Conservation (phyloP, 257 asterid species). For the Euphrasia confusa region DNA sequence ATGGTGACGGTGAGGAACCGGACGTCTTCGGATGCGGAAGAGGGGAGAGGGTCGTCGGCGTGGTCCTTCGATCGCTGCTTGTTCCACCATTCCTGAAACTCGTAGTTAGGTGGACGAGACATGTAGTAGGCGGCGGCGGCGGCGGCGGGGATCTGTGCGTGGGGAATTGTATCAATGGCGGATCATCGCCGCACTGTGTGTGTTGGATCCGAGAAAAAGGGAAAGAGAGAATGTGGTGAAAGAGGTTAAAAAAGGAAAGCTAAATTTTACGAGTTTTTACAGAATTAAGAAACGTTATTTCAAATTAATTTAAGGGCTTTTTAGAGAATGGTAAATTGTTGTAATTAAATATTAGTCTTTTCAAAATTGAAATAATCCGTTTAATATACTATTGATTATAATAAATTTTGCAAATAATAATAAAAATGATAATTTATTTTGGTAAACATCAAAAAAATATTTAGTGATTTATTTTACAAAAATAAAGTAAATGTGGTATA, state of each 20-base stretch:
- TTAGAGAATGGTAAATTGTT: no score
- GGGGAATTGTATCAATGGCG: constrained; percentile 37
- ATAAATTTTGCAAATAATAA: no score
- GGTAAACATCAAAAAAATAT: no score
- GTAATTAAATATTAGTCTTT: no score
- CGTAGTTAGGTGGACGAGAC: constrained; percentile 82
- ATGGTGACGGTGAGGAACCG: constrained; percentile 38
- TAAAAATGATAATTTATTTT: no score
- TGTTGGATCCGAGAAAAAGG: constrained; percentile 40
- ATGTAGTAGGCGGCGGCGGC: constrained; percentile 28
- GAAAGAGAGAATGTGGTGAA: constrained; percentile 17
- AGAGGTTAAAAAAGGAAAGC: neutral
- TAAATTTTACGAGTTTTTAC: constrained; percentile 2
- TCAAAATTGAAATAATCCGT: no score
- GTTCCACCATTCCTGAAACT: constrained; percentile 98
- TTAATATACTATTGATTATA: no score
- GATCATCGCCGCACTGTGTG: constrained; percentile 32
- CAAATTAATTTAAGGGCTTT: no score
- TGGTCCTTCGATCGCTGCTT: constrained; percentile 51
- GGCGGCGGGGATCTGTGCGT: constrained; percentile 29
- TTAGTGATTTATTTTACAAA: no score
- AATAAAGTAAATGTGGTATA: no score
- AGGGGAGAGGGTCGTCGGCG: constrained; percentile 33
- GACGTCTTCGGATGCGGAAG: constrained; percentile 31
- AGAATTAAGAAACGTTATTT: no score